phyloP scores from a whole-genome alignment of 345 rosid species.

The Salix dunnii region DNA sequence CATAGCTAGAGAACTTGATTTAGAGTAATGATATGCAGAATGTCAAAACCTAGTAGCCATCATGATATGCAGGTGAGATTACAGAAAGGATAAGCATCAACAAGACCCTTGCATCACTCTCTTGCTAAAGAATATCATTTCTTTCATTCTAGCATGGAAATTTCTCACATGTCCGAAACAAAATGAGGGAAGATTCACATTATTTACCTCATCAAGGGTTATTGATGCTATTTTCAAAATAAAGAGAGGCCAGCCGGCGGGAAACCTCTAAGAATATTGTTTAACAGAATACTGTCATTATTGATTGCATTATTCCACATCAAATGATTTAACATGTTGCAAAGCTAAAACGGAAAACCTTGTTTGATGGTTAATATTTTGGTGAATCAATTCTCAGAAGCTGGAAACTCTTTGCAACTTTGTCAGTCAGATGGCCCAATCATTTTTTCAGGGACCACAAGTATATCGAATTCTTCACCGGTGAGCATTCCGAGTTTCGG shows the following conservation, averaged over 20 bases:
- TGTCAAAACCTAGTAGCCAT: not conserved
- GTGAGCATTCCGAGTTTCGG: slow-evolving; percentile 66
- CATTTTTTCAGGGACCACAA: slow-evolving; percentile 96
- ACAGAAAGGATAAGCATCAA: not conserved
- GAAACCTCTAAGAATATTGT: slow-evolving; percentile 12
- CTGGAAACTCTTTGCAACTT: not conserved
- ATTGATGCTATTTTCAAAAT: not conserved
- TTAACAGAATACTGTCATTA: not conserved
- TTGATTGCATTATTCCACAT: not conserved
- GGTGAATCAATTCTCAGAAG: not conserved
- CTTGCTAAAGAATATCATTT: not conserved
- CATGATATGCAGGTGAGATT: not conserved
- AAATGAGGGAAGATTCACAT: slow-evolving; percentile 17
- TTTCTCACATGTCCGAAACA: not conserved
- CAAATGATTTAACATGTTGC: not conserved
- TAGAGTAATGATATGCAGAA: not conserved
- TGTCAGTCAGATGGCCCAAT: slow-evolving; percentile 74
- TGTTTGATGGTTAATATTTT: not conserved
- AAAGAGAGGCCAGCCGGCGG: not conserved
- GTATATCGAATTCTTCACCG: slow-evolving; percentile 77
- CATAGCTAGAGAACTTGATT: not conserved
- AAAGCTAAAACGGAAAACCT: not conserved
- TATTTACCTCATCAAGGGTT: slow-evolving; percentile 11
- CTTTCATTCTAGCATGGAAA: not conserved
- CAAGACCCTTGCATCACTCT: not conserved